Base-by-base conservation (phyloP, 345 rosid genomes). In the Brassica nigra region DNA sequence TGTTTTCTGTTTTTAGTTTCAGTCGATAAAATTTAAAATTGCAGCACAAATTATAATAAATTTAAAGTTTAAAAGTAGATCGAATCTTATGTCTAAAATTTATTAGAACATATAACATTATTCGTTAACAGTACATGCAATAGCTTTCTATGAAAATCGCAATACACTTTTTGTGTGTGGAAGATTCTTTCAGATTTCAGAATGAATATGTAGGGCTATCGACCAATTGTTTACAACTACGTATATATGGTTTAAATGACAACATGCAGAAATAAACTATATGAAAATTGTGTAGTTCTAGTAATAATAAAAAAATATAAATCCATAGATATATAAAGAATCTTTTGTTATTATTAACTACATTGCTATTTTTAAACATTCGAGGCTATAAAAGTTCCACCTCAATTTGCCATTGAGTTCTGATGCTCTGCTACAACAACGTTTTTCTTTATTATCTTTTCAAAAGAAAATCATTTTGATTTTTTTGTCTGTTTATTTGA, bases 401-500 rank as follows among this genome's bases (percentile, higher is more conserved):
- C 57, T 3, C 69, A 62, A 34, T 54, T 75, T 67, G 73, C 28
- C 28, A 52, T 14, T 33, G 16, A 5, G 16, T 55, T 34, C 15
- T 74, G 63, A 33, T 49, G 34, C n/a, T 55, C 15, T 75, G 66
- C 66, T 36, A 66, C 65, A 37, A 33, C 3, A 37, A 75, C 42
- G 20, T 62, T 27, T 66, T 37, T 15, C 18, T 34, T 27, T 58
- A 9, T 58, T 27, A 64, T 34, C 27, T 34, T 34, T 65, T 8
- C 28, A 34, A 8, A 27, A 15, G 37, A 54, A 73, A 70, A 23
- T 2, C 8, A 11, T 31, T 12, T 33, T 8, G 2, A 0, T 54
- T 47, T 74, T 2, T 64, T 66, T 70, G 70, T 39, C 27, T 77
- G 71, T 70, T 69, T 52, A 47, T 63, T 34, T 15, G 66, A 42